These are phyloP conservation scores for Gentiana macrophylla DNA, from an alignment of 257 asterid genomes.

Conservation along the genomic window DNA sequence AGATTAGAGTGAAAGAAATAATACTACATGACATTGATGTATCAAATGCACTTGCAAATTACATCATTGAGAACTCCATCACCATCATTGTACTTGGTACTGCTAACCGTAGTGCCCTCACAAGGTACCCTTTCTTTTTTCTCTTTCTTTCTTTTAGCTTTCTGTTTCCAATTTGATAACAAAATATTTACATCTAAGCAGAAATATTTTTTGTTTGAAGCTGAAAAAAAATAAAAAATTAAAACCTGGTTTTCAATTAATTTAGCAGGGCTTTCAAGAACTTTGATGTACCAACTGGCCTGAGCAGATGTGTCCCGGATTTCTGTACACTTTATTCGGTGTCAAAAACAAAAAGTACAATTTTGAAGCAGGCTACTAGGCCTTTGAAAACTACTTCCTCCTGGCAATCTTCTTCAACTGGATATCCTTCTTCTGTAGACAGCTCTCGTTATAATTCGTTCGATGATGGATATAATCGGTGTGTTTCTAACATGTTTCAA, in stretches of 20 bases:
- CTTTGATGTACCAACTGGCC: slow-evolving; percentile 38
- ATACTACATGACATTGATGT: slow-evolving; percentile 46
- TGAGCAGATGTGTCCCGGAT: slow-evolving; percentile 51
- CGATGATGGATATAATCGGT: slow-evolving; percentile 21
- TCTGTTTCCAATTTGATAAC: neutral
- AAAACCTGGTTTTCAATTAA: neutral
- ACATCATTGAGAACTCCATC: slow-evolving; percentile 26
- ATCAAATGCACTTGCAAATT: slow-evolving; percentile 44
- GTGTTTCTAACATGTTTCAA: slow-evolving; percentile 9
- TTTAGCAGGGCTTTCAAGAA: slow-evolving; percentile 57
- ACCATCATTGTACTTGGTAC: slow-evolving; percentile 56
- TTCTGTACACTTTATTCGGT: slow-evolving; percentile 51
- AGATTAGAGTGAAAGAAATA: slow-evolving; percentile 68
- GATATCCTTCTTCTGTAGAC: slow-evolving; percentile 8
- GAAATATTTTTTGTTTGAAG: neutral
- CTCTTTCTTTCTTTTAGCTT: neutral
- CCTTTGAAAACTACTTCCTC: slow-evolving; percentile 32
- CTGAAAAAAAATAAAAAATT: neutral
- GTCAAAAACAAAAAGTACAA: slow-evolving; percentile 36
- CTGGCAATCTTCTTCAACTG: slow-evolving; percentile 4
- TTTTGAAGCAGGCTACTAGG: slow-evolving; percentile 35
- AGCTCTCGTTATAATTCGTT: slow-evolving; percentile 3
- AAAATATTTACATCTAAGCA: no score
- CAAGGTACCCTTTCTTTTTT: slow-evolving; percentile 30
- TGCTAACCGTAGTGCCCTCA: slow-evolving; percentile 48